These are phyloP conservation scores for Torrubiellomyces zombiae DNA, from an alignment of 2,329 filamentous ascomycete species.

Conservation along the genomic window DNA sequence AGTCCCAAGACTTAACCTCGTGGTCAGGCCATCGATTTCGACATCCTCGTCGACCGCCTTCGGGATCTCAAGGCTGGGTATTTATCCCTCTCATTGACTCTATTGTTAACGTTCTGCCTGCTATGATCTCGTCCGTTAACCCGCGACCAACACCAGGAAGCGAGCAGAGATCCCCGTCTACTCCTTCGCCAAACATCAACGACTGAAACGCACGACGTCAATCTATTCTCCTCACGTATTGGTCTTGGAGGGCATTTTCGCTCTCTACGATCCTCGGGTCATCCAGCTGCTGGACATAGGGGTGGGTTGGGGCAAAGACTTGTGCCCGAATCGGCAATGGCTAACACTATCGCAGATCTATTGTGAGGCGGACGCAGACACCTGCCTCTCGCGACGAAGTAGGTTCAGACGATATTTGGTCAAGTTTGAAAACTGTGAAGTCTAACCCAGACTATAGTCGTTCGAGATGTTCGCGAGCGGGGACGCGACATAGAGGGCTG, in stretches of 20 bases:
- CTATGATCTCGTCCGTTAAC: neutral
- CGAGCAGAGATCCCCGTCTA: constrained; percentile 87
- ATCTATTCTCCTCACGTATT: constrained; percentile 95
- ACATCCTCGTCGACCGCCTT: constrained; percentile 64
- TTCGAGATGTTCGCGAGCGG: constrained; percentile 77
- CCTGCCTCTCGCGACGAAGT: constrained; percentile 82
- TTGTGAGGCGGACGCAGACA: constrained; percentile 88
- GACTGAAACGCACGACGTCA: constrained; percentile 61
- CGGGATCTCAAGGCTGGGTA: constrained; percentile 85
- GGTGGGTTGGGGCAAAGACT: constrained; percentile 24
- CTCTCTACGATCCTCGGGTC: constrained; percentile 74
- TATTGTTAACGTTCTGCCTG: constrained; percentile 3
- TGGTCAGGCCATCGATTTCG: constrained; percentile 70
- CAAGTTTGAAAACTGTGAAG: too few relatives aligned
- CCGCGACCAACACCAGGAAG: constrained; percentile 34
- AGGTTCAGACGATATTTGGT: too few relatives aligned
- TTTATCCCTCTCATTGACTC: too few relatives aligned
- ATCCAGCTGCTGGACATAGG: constrained; percentile 82
- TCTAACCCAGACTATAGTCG: constrained; percentile 45
- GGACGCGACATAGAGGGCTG: constrained; percentile 86
- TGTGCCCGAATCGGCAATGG: too few relatives aligned
- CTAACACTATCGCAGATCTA: constrained; percentile 50
- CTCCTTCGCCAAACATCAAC: constrained; percentile 82
- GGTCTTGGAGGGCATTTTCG: constrained; percentile 90
- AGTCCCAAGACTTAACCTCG: neutral